phyloP scores from a whole-genome alignment of 345 rosid species.

The Anacardium occidentale region DNA sequence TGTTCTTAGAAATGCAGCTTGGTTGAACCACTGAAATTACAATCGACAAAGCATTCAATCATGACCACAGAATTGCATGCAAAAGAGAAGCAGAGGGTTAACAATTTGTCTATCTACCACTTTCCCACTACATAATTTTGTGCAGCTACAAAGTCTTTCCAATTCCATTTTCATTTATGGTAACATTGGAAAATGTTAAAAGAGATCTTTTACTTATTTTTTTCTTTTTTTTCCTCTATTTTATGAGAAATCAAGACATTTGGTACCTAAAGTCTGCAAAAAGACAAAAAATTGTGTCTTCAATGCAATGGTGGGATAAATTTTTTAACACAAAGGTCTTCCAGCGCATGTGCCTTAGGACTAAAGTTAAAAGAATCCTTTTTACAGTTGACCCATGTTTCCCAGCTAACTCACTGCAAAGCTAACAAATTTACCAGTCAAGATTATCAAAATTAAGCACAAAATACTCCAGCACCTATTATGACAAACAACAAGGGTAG shows the following conservation, averaged over 20 bases:
- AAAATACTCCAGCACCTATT: not conserved
- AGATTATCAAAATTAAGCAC: not conserved
- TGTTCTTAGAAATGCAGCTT: slow-evolving; percentile 6
- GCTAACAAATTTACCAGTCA: not conserved
- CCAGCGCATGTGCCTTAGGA: not conserved
- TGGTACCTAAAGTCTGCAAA: not conserved
- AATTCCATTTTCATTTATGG: not conserved
- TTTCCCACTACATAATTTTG: not conserved
- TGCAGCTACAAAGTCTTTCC: not conserved
- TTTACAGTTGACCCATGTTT: not conserved
- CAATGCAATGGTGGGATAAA: not conserved
- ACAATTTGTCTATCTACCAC: not conserved
- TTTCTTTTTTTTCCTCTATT: too few species aligned
- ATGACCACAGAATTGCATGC: not conserved
- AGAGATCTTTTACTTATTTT: too few species aligned
- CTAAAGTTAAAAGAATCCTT: not conserved
- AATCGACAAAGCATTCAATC: not conserved
- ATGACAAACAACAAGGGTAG: not conserved
- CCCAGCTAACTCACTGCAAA: not conserved
- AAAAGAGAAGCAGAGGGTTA: not conserved
- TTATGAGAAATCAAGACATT: too few species aligned
- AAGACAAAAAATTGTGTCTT: not conserved
- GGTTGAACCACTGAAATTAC: slow-evolving; percentile 5
- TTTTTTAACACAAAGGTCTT: not conserved
- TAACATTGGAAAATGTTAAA: not conserved